Evolutionary conservation across 768 basidiomycete species (phyloP).

Genomic region (Candolleomyces eurysporus): DNA sequence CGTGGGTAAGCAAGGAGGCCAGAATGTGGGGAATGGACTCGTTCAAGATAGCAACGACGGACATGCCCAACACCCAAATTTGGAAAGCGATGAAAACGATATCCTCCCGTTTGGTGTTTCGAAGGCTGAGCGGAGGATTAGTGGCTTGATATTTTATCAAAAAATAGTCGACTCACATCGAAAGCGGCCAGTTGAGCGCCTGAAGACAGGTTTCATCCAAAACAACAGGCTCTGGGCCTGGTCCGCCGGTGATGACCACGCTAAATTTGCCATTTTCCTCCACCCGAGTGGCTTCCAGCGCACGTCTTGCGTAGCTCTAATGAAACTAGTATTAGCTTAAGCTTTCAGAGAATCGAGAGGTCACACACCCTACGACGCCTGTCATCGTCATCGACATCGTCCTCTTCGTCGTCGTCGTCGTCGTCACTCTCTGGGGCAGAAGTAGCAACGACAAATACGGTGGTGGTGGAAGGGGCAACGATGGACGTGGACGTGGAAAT

Average conservation of each 20-base stretch:
- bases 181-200: conserved; percentile 68
- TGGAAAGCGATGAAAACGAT: conserved; percentile 77
- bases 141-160: too few species aligned
- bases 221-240: conserved; percentile 28
- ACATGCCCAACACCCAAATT: conserved; percentile 79
- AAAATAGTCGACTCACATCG: conserved; percentile 45
- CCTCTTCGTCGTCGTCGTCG: conserved; percentile 6
- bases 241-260: conserved; percentile 20
- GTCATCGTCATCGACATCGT: conserved; percentile 3
- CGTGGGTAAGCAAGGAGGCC: conserved; percentile 70
- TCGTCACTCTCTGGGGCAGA: conserved; percentile 11
- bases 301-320: background rate
- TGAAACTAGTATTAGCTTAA: background rate
- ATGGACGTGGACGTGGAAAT: background rate
- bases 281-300: background rate
- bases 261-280: background rate
- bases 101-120: conserved; percentile 75
- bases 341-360: background rate
- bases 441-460: conserved; percentile 9
- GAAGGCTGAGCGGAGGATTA: conserved; percentile 41
- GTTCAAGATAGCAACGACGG: conserved; percentile 65
- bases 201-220: conserved; percentile 51
- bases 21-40: conserved; percentile 82
- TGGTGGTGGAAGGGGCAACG: conserved; percentile 8
- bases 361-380: conserved; percentile 3